Conservation (phyloP, 306 rosid genomes). For the Prunus davidiana region DNA sequence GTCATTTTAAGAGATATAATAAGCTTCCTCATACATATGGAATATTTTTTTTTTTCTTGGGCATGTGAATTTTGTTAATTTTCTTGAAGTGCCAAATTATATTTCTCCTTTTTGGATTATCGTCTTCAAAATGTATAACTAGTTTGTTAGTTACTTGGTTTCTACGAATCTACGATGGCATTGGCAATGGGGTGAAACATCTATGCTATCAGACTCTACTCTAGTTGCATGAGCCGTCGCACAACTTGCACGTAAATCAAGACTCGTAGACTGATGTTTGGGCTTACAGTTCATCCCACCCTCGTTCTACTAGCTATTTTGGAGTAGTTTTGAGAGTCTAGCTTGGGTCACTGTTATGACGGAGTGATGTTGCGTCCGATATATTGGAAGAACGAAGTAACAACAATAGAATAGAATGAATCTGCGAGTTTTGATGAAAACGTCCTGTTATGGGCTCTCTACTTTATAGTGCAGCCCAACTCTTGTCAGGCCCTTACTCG, state of each 20-base stretch:
- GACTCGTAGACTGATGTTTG: no score
- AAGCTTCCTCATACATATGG: conserved; percentile 39
- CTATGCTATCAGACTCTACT: no score
- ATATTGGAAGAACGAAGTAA: no score
- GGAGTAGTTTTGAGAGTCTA: no score
- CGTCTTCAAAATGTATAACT: background rate
- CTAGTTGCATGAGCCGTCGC: no score
- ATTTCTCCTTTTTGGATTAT: background rate
- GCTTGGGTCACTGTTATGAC: no score
- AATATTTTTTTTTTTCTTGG: background rate
- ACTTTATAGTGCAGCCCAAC: background rate
- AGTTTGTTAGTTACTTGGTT: background rate
- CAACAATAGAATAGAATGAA: no score
- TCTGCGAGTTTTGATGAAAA: no score
- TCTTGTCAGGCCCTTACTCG: background rate
- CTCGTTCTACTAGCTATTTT: no score
- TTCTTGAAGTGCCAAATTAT: conserved; percentile 14
- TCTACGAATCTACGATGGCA: background rate
- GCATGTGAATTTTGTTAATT: conserved; percentile 34
- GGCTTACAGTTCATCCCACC: no score
- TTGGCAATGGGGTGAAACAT: background rate
- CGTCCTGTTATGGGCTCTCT: background rate
- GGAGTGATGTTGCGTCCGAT: no score
- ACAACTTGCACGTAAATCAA: no score
- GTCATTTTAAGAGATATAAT: conserved; percentile 51